These are phyloP conservation scores for Aspergillus latus DNA, from an alignment of 2,329 filamentous ascomycete genomes.

Conservation along the genomic window DNA sequence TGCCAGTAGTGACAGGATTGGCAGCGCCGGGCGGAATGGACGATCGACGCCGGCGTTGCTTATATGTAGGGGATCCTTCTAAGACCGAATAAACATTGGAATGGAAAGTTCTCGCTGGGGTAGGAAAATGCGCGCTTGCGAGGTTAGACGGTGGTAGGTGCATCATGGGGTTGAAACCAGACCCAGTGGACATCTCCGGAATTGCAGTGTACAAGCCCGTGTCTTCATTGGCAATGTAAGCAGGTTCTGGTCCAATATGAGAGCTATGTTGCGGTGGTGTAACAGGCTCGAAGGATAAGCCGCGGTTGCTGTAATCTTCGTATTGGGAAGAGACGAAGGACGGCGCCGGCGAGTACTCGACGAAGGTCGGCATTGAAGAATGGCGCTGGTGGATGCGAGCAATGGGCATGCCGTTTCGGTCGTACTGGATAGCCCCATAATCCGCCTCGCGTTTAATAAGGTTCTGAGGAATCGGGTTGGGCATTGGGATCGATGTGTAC, in stretches of 20 bases:
- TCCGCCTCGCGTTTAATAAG: slow-evolving; percentile 87
- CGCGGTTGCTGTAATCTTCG: slow-evolving; percentile 95
- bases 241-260: slow-evolving; percentile 78
- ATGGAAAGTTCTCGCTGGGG: slow-evolving; percentile 65
- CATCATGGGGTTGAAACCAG: slow-evolving; percentile 82
- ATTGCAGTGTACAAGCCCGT: slow-evolving; percentile 94
- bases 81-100: slow-evolving; percentile 90
- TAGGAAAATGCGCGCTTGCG: slow-evolving; percentile 74
- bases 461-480: slow-evolving; percentile 68
- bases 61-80: slow-evolving; percentile 97
- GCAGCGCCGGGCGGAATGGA: slow-evolving; percentile 83
- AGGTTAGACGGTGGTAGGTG: slow-evolving; percentile 85
- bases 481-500: slow-evolving; percentile 69
- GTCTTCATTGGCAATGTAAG: slow-evolving; percentile 98
- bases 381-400: slow-evolving; percentile 84
- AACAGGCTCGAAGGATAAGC: slow-evolving; percentile 93
- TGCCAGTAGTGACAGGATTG: slow-evolving; percentile 62
- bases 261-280: slow-evolving; percentile 91
- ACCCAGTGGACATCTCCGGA: slow-evolving; percentile 75
- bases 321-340: slow-evolving; percentile 99
- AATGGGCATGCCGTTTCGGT: slow-evolving; percentile 85
- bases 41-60: slow-evolving; percentile 90
- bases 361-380: slow-evolving; percentile 96
- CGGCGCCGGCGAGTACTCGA: slow-evolving; percentile 96
- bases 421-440: slow-evolving; percentile 78